Conservation (phyloP, 2,329 filamentous ascomycete genomes). For the Emergomyces africanus region DNA sequence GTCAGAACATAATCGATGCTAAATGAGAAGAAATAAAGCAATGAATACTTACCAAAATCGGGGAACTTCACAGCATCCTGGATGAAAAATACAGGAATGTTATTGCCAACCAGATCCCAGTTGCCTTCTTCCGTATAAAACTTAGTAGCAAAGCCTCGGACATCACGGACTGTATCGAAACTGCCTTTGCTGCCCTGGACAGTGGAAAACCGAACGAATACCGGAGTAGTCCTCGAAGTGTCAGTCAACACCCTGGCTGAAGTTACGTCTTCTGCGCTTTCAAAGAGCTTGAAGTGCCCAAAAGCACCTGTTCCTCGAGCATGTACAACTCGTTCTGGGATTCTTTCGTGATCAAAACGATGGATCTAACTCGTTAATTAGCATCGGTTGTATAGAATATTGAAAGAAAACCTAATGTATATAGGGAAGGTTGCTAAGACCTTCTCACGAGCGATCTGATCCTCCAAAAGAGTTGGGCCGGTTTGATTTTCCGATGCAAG, state of each 20-base stretch:
- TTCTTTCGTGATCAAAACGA: conserved; percentile 64
- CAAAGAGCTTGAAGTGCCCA: conserved; percentile 52
- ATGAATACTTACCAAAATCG: conserved; percentile 38
- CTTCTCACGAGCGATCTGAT: conserved; percentile 61
- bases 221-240: conserved; percentile 49
- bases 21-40: neutral
- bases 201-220: conserved; percentile 67
- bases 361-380: conserved; percentile 24
- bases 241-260: conserved; percentile 54
- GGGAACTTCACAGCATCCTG: conserved; percentile 65
- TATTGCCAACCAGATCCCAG: conserved; percentile 62
- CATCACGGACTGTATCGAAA: conserved; percentile 72
- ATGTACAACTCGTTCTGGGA: conserved; percentile 56
- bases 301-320: conserved; percentile 53
- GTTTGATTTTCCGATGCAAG: conserved; percentile 48
- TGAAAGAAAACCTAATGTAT: neutral
- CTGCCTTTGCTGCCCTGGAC: conserved; percentile 62
- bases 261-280: conserved; percentile 51
- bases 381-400: neutral
- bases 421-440: conserved; percentile 26
- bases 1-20: conserved; percentile 4
- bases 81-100: conserved; percentile 65
- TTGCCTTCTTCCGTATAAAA: conserved; percentile 69
- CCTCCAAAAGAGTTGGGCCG: conserved; percentile 59
- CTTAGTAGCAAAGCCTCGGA: conserved; percentile 66